Base-by-base conservation (phyloP, 768 basidiomycete genomes). In the Calvatia gigantea region DNA sequence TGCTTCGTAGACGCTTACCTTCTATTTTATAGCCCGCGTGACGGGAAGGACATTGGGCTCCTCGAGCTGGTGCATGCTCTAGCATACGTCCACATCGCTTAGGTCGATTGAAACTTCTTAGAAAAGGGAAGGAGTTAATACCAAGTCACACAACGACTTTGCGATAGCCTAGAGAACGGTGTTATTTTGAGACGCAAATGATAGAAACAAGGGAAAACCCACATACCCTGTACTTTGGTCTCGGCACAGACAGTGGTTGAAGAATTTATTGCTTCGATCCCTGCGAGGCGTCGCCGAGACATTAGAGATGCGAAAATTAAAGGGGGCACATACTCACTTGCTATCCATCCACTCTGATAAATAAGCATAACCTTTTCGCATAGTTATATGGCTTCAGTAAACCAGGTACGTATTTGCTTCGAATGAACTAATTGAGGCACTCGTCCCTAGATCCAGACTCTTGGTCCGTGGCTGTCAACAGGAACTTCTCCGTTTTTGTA, bases 381-480 rank as follows among this genome's bases (percentile, higher is more conserved):
- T 98, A 97, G 70, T 98, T 95, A 64, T 96, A 97, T 2, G 96
- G 96, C 65, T 92, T 94, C 60, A 98, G 72, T 39, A 98, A 69
- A 0, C 95, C 96, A 2, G 96, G 96, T 65, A 98, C 95, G 70
- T 97, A 98, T 71, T 98, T 98, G 64, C 91, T 93, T 61, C 89
- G 82, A 61, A 98, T 98, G 61, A 98, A 95, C 56, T 89, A 80
- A 61, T 87, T 91, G 48, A 98, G 72, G 1, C 95, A 84, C 61
- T 96, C 91, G 62, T 95, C 90, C 39, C 96, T 78, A 21, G 93
- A 89, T 0, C 95, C 95, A 1, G 89, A 83, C 51, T 89, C 91
- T 64, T 97, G 95, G 69, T 98, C 96, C 0, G 96, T 96, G 2
- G 96, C 95, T 0, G 92, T 95, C 21, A 98, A 75, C 57, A 97